These are phyloP conservation scores for Beverwykella pulmonaria DNA, from an alignment of 495 filamentous ascomycete species.

Conservation along the genomic window DNA sequence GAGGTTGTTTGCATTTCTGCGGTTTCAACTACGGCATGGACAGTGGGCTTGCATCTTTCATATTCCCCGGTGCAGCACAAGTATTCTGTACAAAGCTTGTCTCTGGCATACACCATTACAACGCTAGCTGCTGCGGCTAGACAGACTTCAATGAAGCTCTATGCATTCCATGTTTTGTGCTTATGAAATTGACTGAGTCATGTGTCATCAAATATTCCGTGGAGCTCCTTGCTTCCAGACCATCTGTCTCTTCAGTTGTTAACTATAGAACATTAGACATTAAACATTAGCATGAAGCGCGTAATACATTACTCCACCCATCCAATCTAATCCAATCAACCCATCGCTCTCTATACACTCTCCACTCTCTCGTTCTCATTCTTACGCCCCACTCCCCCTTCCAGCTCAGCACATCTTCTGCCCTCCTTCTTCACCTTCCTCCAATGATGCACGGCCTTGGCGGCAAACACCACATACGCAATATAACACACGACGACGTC, in stretches of 20 bases:
- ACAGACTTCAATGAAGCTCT: neutral
- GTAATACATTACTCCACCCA: no score
- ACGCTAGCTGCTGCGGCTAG: neutral
- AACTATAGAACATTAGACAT: neutral
- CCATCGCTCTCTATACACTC: neutral
- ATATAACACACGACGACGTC: neutral
- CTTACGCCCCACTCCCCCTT: neutral
- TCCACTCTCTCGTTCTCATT: neutral
- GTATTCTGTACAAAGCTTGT: neutral
- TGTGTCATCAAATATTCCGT: no score
- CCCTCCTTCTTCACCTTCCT: neutral
- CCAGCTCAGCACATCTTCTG: neutral
- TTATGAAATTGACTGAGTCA: no score
- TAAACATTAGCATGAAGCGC: neutral
- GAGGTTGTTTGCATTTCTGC: neutral
- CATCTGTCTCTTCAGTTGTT: no score
- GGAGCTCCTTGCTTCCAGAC: no score
- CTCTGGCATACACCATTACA: neutral
- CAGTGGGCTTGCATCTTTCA: neutral
- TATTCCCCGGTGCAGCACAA: neutral
- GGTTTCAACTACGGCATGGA: constrained; percentile 1
- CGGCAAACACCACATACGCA: constrained; percentile 2
- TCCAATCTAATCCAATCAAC: neutral
- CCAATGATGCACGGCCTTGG: constrained; percentile 8
- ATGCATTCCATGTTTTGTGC: neutral